Base-by-base conservation (phyloP, 768 basidiomycete species). In the Rhizopogon sp. region DNA sequence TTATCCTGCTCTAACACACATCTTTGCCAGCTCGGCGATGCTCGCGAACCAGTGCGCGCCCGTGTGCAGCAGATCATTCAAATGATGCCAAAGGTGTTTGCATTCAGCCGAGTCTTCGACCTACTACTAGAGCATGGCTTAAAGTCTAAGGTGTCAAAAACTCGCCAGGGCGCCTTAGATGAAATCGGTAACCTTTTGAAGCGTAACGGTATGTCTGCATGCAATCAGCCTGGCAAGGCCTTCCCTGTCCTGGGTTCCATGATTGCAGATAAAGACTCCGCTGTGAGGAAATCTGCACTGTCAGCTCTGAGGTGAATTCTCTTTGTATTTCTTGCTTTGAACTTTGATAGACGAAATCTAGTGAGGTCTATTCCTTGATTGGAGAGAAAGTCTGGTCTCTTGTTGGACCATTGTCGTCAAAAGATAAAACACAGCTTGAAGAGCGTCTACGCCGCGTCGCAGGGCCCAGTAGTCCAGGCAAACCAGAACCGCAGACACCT, bases 381-480 rank as follows among this genome's bases (percentile, higher is more conserved):
- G 94, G 94, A 17, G 93, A 96, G 63, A 88, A 84, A 61, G 82
- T 94, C 11, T 95, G 90, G 90, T 73, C 79, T 10, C 70, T 87
- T 9, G 88, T 93, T 43, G 91, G 91, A 1, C 61, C 77, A 8
- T 73, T 97, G 29, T 80, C 87, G 43, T 75, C 88, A 5, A 96
- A 96, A 68, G 93, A 95, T 64, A 93, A 90, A 64, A 93, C 92
- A 8, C 91, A 94, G 63, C 79, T 97, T 31, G 93, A 96, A 69
- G 94, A 95, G 64, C 82, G 92, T 7, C 72, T 97, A 29, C 86
- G 90, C 44, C 87, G 91, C 35, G 82, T 92, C n/a, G 75, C 85
- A 31, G 87, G 86, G 6, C 82, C 87, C 33, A 81, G 80, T 60
- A 66, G 63, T 53, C 78, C 77, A 28, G 67, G 66, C 41, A 74